Evolutionary conservation across 2,329 filamentous ascomycete species (phyloP), one percentile per base, ranked within the genome.

Genomic region (Pseudogymnoascus sp.): DNA sequence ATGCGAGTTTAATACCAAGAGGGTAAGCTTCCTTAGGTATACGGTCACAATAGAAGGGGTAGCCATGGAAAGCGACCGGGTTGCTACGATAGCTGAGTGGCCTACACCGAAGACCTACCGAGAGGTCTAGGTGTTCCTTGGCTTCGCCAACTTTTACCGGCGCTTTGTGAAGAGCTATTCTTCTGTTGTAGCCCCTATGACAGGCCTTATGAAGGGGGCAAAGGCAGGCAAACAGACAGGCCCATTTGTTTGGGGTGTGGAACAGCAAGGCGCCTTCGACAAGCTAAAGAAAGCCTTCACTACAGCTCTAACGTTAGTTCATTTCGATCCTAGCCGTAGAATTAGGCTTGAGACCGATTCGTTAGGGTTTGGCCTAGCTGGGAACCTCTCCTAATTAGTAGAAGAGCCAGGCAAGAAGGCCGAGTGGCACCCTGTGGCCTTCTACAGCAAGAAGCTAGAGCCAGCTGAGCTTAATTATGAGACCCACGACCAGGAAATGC

Each of bases 401-500:
- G 46, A 15, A 29, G 46, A 53, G 44, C 21, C 9, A 53, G 23
- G 6, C 1, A 17, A 3, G 29, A 23, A 21, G 44, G 19, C 17
- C 3, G 6, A 23, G 10, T 35, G 17, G 33, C 38, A 65, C 2
- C 69, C 63, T 19, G 64, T 72, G 0, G 68, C 67, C 3, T 74
- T 65, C 64, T 69, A 64, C 29, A 72, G 64, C 9, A 64, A 62
- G 56, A 74, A 72, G 44, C 62, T 71, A 7, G 64, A n/a, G 7
- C 46, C 44, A 6, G 64, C 65, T 1, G 62, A 75, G 64, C 65
- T 60, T 4, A 75, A 74, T 53, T 75, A 75, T 59, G 60, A 72
- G 7, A 72, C 72, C 17, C 65, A 75, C 53, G 63, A 75, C 59
- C 70, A 74, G 60, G 71, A 74, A 63, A 66, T 75, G 0, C 60